These are phyloP conservation scores for Mixia osmundae DNA, from an alignment of 1,284 basidiomycete species.

Conservation along the genomic window DNA sequence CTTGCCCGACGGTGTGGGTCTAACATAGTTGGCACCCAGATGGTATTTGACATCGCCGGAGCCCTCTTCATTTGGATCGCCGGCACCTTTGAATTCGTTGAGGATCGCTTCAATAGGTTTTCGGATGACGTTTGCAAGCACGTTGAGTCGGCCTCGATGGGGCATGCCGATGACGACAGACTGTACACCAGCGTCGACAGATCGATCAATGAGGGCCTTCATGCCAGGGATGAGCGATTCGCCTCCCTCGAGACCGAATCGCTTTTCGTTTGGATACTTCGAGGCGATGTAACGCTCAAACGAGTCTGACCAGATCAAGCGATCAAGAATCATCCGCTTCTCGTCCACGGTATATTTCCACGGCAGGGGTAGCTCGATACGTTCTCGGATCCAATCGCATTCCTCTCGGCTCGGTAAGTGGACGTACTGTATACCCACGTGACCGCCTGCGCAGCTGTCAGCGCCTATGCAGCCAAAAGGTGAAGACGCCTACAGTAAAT, in stretches of 20 bases:
- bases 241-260: conserved; percentile 96
- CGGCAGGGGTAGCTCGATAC: conserved; percentile 87
- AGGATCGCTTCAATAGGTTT: conserved; percentile 96
- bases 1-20: conserved; percentile 93
- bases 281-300: conserved; percentile 97
- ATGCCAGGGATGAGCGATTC: conserved; percentile 95
- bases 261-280: conserved; percentile 99
- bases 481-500: conserved; percentile 57
- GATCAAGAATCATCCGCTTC: conserved; percentile 96
- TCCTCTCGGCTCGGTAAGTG: conserved; percentile 97
- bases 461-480: conserved; percentile 1
- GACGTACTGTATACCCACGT: conserved; percentile 88
- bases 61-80: conserved; percentile 43
- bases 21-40: conserved; percentile 93
- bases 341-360: conserved; percentile 97
- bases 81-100: conserved; percentile 75
- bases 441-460: conserved; percentile 37
- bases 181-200: conserved; percentile 87
- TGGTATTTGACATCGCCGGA: conserved; percentile 98
- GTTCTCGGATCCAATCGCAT: conserved; percentile 97
- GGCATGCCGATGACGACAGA: conserved; percentile 98
- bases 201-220: conserved; percentile 96
- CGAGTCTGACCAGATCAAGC: conserved; percentile 96
- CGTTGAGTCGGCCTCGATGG: conserved; percentile 93
- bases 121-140: conserved; percentile 92